Percentiles rank a stretch among this genome's conserved stretches.
phyloP scores from a whole-genome alignment of 75 land plant genomes.

The Larix kaempferi region DNA sequence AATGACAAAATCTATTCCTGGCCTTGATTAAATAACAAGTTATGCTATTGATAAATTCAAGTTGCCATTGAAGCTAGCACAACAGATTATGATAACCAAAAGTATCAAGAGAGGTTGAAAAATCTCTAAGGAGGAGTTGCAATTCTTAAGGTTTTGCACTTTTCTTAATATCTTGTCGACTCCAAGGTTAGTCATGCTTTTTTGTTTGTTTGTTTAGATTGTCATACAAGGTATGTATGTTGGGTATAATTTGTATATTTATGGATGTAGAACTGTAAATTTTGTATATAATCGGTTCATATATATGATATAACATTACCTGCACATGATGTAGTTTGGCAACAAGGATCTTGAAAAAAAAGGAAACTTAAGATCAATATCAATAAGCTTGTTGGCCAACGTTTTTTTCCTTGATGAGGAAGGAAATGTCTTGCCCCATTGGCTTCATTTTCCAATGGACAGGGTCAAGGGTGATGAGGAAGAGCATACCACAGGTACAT shows the following conservation, averaged over 20 bases:
- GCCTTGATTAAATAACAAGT: too few relatives aligned
- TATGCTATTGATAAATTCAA: too few relatives aligned
- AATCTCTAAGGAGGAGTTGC: too few relatives aligned
- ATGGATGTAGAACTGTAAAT: slow-evolving; percentile 13
- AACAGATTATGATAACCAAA: too few relatives aligned
- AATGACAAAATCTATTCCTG: too few relatives aligned
- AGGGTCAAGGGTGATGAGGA: slow-evolving; percentile 13
- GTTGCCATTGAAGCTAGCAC: too few relatives aligned
- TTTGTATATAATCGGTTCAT: not conserved
- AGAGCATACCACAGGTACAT: not conserved
- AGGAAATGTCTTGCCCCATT: slow-evolving; percentile 77
- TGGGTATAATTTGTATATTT: not conserved
- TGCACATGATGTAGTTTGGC: slow-evolving; percentile 8
- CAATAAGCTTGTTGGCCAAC: slow-evolving; percentile 62
- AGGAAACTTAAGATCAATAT: slow-evolving; percentile 90
- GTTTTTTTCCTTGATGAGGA: slow-evolving; percentile 83
- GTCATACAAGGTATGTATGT: slow-evolving; percentile 15
- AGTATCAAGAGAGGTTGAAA: too few relatives aligned
- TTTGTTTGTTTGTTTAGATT: too few relatives aligned
- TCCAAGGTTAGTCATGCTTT: too few relatives aligned
- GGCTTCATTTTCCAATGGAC: slow-evolving; percentile 52
- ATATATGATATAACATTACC: not conserved
- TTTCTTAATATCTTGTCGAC: too few relatives aligned
- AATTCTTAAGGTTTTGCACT: too few relatives aligned
- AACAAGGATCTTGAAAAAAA: slow-evolving; percentile 67